These are phyloP conservation scores for Tetracladium marchalianum DNA, from an alignment of 495 filamentous ascomycete species.

Conservation along the genomic window DNA sequence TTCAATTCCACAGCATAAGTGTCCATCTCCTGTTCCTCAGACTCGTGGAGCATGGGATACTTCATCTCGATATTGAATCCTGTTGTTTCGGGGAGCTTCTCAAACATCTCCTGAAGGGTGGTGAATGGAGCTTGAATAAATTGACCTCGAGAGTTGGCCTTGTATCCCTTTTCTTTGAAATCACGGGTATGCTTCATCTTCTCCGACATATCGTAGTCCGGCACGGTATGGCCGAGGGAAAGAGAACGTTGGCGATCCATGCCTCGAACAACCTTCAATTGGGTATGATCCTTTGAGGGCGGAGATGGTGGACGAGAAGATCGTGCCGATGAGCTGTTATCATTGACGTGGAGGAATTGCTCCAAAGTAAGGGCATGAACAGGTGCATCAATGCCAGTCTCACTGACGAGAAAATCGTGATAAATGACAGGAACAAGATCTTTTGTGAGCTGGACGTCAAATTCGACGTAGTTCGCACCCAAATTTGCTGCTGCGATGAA, in stretches of 20 bases:
- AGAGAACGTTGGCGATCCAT: slow-evolving; percentile 18
- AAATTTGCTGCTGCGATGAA: slow-evolving; percentile 94
- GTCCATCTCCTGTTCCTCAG: slow-evolving; percentile 93
- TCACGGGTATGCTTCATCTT: slow-evolving; percentile 96
- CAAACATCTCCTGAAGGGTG: slow-evolving; percentile 88
- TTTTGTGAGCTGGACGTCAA: slow-evolving; percentile 95
- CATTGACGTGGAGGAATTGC: slow-evolving; percentile 81
- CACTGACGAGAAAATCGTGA: slow-evolving; percentile 96
- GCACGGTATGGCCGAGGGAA: slow-evolving; percentile 16
- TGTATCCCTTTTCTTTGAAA: slow-evolving; percentile 82
- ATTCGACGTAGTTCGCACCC: slow-evolving; percentile 86
- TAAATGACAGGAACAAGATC: slow-evolving; percentile 98
- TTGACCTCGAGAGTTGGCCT: slow-evolving; percentile 85
- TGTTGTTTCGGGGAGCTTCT: slow-evolving; percentile 64
- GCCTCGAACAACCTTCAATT: slow-evolving; percentile 12
- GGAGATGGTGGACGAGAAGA: slow-evolving; percentile 18
- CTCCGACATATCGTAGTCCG: slow-evolving; percentile 58
- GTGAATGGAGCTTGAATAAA: slow-evolving; percentile 94
- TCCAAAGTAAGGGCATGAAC: slow-evolving; percentile 92
- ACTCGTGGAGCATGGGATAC: slow-evolving; percentile 95
- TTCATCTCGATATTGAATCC: slow-evolving; percentile 99
- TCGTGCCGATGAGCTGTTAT: slow-evolving; percentile 7
- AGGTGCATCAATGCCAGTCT: slow-evolving; percentile 95
- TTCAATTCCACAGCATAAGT: slow-evolving; percentile 95
- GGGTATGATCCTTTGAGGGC: slow-evolving; percentile 13